Evolutionary conservation across 371 early-diverging fungal genomes (phyloP), one percentile per base, ranked within the genome.

Genomic region (Mortierella sp.): DNA sequence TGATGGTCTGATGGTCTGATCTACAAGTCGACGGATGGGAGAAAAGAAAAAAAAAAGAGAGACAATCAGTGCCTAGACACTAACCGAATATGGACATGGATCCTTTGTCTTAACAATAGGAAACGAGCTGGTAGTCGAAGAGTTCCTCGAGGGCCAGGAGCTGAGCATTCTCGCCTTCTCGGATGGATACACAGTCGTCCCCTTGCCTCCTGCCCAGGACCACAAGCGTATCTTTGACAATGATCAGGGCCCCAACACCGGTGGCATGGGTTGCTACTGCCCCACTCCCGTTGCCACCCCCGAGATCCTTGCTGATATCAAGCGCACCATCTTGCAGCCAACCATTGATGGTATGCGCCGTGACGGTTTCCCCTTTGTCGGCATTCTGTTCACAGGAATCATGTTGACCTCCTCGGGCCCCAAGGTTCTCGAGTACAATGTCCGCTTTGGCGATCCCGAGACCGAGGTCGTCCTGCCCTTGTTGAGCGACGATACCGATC

Each of bases 191-290:
- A 96, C 97, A 0, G 86, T 97, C 48, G 81, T 94, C 25, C 86
- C 93, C 29, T 82, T 97, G 64, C 97, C 98, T 19, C 93, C 96
- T 48, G 97, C 97, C 51, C 98, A 98, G 87, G 99, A 99, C 76
- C 98, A 99, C 83, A 99, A 99, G 86, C 94, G 98, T 47, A 94
- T 93, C 23, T 88, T 88, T 70, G 97, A 99, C 68, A 92, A 93
- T 64, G 99, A 98, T 82, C 75, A 88, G 77, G 99, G 99, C 0
- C 97, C 95, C 64, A 99, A 99, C 86, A 99, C 98, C 0, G 99
- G 99, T 64, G 99, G 99, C 62, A 99, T 99, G 99, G 99, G 99
- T 7, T 95, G 96, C 67, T 99, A 99, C 81, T 94, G 94, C 47
- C 99, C 99, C 29, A 96, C 98, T 2, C 97, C 98, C 7, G 89